Conservation (phyloP, 495 filamentous ascomycete genomes). For the Xylaria flabelliformis region DNA sequence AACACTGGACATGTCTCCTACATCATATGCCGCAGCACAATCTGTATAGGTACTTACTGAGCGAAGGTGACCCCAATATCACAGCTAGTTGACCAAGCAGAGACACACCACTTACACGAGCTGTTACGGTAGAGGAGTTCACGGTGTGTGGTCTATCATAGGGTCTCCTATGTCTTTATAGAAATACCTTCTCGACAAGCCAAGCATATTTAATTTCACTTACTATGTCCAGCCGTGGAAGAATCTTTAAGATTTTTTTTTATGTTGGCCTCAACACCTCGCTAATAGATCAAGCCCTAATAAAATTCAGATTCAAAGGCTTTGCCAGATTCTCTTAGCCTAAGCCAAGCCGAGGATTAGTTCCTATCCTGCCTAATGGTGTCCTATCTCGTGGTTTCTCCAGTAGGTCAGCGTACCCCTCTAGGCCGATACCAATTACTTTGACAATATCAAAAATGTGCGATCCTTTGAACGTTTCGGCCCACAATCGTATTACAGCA, state of each 20-base stretch:
- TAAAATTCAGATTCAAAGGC: not conserved
- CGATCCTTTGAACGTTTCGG: constrained; percentile 69
- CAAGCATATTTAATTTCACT: not conserved
- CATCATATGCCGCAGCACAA: not conserved
- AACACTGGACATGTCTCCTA: not conserved
- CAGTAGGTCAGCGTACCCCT: constrained; percentile 69
- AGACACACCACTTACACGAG: not conserved
- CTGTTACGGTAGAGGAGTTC: not conserved
- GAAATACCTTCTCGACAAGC: not conserved
- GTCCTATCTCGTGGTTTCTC: constrained; percentile 61
- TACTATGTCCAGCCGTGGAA: not conserved
- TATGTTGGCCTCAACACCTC: constrained; percentile 24
- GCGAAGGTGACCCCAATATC: not conserved
- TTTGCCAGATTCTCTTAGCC: not conserved
- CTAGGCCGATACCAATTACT: constrained; percentile 66
- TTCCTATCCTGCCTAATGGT: constrained; percentile 46
- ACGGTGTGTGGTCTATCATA: not conserved
- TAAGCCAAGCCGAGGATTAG: constrained; percentile 42
- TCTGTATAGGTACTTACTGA: not conserved
- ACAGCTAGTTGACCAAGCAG: not conserved
- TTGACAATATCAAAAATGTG: constrained; percentile 73
- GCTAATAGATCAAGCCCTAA: constrained; percentile 7
- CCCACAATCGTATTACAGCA: constrained; percentile 70
- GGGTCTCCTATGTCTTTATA: not conserved
- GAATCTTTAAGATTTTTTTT: not conserved